phyloP scores from a whole-genome alignment of 225 moss, liverwort and hornwort genomes.

The Polytrichum formosum region DNA sequence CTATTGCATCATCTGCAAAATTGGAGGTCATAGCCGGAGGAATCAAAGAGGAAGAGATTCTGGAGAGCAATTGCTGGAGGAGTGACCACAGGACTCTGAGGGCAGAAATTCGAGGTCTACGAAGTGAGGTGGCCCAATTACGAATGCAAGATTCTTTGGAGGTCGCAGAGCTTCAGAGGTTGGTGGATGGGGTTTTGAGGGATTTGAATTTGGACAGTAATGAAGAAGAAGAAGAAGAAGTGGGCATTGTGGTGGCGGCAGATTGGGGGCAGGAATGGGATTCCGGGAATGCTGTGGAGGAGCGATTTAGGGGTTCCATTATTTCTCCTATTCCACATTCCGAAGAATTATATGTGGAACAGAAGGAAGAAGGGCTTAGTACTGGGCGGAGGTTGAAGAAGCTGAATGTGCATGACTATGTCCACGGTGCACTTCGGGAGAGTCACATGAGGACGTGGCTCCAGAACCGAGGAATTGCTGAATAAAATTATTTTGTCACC shows the following conservation, averaged over 20 bases:
- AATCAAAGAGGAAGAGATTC: not conserved
- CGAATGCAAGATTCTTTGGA: conserved; percentile 25
- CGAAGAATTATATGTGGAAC: conserved; percentile 22
- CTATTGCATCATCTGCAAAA: too few species aligned
- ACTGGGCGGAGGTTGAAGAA: conserved; percentile 50
- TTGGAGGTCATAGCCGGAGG: too few species aligned
- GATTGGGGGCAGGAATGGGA: not conserved
- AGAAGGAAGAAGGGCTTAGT: conserved; percentile 27
- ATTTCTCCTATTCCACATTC: not conserved
- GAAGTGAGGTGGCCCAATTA: conserved; percentile 14
- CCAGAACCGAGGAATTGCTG: conserved; percentile 39
- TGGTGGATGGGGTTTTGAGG: conserved; percentile 8
- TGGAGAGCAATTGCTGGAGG: conserved; percentile 16
- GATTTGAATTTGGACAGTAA: conserved; percentile 2
- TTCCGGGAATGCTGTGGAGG: conserved; percentile 6
- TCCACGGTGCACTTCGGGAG: conserved; percentile 49
- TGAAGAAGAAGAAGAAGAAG: not conserved
- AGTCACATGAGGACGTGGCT: conserved; percentile 57
- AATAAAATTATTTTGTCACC: conserved; percentile 4
- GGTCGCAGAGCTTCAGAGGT: conserved; percentile 24
- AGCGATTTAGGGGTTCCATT: not conserved
- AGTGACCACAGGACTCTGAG: conserved; percentile 16
- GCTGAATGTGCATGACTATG: conserved; percentile 62
- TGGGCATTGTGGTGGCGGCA: not conserved
- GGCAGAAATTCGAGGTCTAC: conserved; percentile 24